Percentiles rank a stretch among this genome's conserved stretches.
phyloP scores from a whole-genome alignment of 2,329 filamentous ascomycete species.

The Alternaria sp. region DNA sequence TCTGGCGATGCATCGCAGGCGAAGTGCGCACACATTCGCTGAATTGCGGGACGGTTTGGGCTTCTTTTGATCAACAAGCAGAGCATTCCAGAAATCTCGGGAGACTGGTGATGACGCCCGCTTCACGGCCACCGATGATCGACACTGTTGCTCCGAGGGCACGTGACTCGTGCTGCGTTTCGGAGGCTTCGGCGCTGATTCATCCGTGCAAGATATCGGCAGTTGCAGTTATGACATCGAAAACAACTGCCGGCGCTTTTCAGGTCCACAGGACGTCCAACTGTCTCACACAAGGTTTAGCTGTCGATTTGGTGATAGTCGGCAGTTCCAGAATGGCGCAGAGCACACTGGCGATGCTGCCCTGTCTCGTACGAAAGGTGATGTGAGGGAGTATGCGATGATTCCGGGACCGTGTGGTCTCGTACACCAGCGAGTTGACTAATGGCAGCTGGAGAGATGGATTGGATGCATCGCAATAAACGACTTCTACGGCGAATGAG shows the following conservation, averaged over 20 bases:
- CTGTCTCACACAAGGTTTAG: constrained; percentile 20
- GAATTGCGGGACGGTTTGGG: background rate
- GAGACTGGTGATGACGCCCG: background rate
- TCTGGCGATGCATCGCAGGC: background rate
- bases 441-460: constrained; percentile 5
- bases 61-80: background rate
- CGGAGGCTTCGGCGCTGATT: constrained; percentile 7
- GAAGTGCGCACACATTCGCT: background rate
- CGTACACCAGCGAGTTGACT: background rate
- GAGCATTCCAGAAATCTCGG: background rate
- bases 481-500: constrained; percentile 15
- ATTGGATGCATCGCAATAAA: constrained; percentile 13
- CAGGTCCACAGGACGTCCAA: constrained; percentile 21
- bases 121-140: background rate
- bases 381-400: constrained; percentile 13
- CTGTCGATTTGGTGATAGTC: constrained; percentile 14
- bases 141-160: background rate
- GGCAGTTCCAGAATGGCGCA: constrained; percentile 30
- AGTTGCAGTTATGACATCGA: constrained; percentile 26
- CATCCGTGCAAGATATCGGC: constrained; percentile 20
- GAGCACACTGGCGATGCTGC: constrained; percentile 7
- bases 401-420: constrained; percentile 1
- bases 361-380: background rate
- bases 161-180: constrained; percentile 15
- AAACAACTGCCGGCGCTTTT: constrained; percentile 29